Base-by-base conservation (phyloP, 1,139 yeast genomes). In the Candida sp. region DNA sequence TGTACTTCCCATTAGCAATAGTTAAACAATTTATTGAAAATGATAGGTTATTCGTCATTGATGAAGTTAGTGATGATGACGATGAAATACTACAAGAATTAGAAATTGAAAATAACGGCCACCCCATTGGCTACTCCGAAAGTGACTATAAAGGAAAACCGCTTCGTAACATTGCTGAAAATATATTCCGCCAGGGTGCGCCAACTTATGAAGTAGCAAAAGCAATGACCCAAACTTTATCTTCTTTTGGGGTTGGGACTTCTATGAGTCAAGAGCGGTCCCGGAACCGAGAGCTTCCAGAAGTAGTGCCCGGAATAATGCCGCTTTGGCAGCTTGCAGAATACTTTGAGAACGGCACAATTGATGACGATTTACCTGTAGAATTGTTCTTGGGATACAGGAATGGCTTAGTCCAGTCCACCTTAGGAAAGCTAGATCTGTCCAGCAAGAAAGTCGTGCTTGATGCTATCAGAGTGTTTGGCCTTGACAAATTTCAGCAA, bases 301-400 rank as follows among this genome's bases (percentile, higher is more conserved):
- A 54, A 21, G 75, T 79, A 2, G 56, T 75, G 1, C 84, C 84
- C 0, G 84, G 85, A 0, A 48, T 77, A 1, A 56, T 73, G 15
- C 82, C 87, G 1, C 44, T 80, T 33, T 53, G 64, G 59, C 82
- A 80, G 51, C 52, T 80, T 19, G 46, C 60, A 15, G 61, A 63
- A 22, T 41, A 50, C 60, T 49, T 66, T 40, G 60, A 58, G 33
- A 42, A 48, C 6, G 58, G 54, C 1, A 43, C 41, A 2, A 43
- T 63, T 9, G 53, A 55, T 39, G 47, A 50, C 11, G 55, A 52
- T 1, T 48, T 60, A 8, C 48, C 49, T 2, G 55, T 61, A 1
- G 42, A 50, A 5, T 43, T 63, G 4, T 57, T 52, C 42, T 39
- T 45, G 30, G 36, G 47, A 19, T 42, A 47, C 22, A 43, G 49